Conservation (phyloP, 2,329 filamentous ascomycete species). For the Akanthomyces lecanii region DNA sequence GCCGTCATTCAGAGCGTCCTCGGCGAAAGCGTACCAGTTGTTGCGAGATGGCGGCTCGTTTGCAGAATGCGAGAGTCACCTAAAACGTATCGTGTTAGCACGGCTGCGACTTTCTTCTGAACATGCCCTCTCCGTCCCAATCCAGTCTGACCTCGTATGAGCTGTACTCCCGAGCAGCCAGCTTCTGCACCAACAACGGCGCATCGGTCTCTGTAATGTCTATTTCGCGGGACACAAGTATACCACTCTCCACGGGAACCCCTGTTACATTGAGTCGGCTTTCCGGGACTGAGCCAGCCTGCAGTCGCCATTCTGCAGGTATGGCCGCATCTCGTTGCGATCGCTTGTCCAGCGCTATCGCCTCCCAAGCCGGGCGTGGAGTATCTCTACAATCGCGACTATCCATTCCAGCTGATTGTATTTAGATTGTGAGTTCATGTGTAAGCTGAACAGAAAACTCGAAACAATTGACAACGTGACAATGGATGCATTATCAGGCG, state of each 20-base stretch:
- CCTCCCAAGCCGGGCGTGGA: neutral
- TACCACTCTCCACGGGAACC: neutral
- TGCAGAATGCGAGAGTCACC: neutral
- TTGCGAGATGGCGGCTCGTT: neutral
- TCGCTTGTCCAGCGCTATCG: neutral
- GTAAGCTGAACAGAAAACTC: no score
- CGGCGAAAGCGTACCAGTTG: neutral
- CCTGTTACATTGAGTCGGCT: neutral
- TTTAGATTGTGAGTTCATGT: neutral
- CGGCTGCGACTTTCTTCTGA: neutral
- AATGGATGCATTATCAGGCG: no score
- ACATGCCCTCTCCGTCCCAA: no score
- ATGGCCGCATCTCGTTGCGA: neutral
- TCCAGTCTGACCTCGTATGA: neutral
- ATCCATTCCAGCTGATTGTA: neutral
- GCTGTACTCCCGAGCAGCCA: neutral
- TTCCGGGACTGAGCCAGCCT: neutral
- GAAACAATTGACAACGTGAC: no score
- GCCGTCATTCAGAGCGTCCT: neutral
- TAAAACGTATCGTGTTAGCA: neutral
- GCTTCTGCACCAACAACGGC: neutral
- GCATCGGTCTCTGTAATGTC: neutral
- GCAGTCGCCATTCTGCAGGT: neutral
- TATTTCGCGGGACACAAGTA: neutral
- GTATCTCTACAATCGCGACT: neutral